A percentile compares a stretch with the other conserved stretches of the same genome.
phyloP scores from a whole-genome alignment of 257 asterid species.

The Leonotis leonurus region DNA sequence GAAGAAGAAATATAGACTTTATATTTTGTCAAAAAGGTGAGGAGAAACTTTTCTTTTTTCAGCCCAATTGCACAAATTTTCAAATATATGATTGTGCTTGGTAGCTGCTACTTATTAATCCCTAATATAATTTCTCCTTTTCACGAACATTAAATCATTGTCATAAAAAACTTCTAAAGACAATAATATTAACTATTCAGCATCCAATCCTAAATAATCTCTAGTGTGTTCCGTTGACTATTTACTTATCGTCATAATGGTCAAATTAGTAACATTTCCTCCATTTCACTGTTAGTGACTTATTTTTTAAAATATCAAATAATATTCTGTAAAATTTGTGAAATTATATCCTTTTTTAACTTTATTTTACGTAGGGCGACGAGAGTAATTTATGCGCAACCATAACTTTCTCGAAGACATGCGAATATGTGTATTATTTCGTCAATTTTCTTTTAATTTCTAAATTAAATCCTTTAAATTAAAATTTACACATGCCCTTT shows the following conservation, averaged over 20 bases:
- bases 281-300: no score
- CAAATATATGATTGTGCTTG: conserved; percentile 26
- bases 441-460: not conserved
- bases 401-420: not conserved
- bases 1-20: no score
- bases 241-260: no score
- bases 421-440: not conserved
- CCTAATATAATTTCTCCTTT: not conserved
- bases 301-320: no score
- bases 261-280: no score
- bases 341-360: no score
- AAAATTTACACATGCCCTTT: not conserved
- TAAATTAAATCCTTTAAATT: not conserved
- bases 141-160: conserved; percentile 18
- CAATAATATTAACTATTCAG: conserved; percentile 53
- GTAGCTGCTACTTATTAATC: not conserved
- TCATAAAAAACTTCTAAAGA: conserved; percentile 30
- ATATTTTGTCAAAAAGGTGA: no score
- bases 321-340: no score
- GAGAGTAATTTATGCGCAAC: not conserved
- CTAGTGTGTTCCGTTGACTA: conserved; percentile 3
- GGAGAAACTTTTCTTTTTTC: conserved; percentile 16
- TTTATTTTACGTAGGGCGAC: no score
- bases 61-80: conserved; percentile 21
- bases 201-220: conserved; percentile 44